phyloP scores from a whole-genome alignment of 1,284 basidiomycete genomes.

The Clitocybe nebularis region DNA sequence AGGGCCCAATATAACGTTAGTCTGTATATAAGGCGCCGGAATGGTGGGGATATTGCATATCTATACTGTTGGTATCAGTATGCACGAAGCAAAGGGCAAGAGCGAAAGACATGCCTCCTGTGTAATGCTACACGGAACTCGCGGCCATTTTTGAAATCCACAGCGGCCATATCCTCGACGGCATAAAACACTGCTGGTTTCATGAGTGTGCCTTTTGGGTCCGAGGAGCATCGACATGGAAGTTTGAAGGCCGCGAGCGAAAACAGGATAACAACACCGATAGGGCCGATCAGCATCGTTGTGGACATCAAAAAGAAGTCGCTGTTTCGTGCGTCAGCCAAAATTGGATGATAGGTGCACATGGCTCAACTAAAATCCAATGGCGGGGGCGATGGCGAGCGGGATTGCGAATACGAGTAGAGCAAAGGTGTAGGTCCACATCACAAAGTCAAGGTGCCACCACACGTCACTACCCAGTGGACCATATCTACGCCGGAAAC shows the following conservation, averaged over 20 bases:
- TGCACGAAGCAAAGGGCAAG: neutral
- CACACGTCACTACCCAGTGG: constrained; percentile 24
- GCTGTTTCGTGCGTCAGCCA: constrained; percentile 9
- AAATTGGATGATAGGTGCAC: too few relatives aligned
- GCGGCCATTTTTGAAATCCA: constrained; percentile 25
- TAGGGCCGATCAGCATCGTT: constrained; percentile 25
- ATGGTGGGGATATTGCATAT: constrained; percentile 23
- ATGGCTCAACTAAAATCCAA: constrained; percentile 20
- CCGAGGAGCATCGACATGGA: constrained; percentile 24
- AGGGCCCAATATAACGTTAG: constrained; percentile 24
- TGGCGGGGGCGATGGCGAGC: constrained; percentile 23
- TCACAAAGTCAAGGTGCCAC: constrained; percentile 29
- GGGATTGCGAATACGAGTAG: constrained; percentile 26
- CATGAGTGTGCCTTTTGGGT: constrained; percentile 22
- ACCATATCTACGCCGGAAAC: constrained; percentile 19
- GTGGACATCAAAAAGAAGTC: constrained; percentile 26
- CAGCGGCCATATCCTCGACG: constrained; percentile 25
- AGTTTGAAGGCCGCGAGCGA: constrained; percentile 21
- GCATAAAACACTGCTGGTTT: constrained; percentile 27
- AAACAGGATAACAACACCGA: constrained; percentile 23
- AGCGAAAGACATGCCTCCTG: constrained; percentile 15
- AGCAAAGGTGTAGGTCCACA: constrained; percentile 28
- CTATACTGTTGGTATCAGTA: constrained; percentile 9
- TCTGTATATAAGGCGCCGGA: constrained; percentile 21
- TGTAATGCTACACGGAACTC: constrained; percentile 21